Evolutionary conservation across 176 grass and related monocot species (phyloP).

Genomic region (Triticum dicoccoides): DNA sequence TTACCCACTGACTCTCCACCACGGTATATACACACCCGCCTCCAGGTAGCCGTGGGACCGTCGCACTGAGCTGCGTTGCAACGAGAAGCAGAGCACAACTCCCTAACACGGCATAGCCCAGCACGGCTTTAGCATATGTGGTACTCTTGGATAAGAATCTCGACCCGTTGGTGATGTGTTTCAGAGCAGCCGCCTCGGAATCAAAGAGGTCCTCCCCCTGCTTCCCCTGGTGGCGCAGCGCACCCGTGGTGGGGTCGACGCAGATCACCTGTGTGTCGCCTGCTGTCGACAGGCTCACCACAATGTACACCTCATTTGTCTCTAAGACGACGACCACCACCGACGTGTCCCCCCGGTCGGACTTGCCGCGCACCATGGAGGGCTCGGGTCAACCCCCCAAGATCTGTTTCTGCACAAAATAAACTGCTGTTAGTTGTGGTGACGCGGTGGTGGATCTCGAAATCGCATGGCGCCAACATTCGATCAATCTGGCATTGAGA

Average conservation of each 20-base stretch:
- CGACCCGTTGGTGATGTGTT: slow-evolving; percentile 75
- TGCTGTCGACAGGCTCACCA: slow-evolving; percentile 63
- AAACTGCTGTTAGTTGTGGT: background rate
- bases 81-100: slow-evolving; percentile 76
- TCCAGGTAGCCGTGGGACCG: slow-evolving; percentile 66
- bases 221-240: slow-evolving; percentile 58
- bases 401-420: background rate
- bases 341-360: slow-evolving; percentile 47
- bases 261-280: slow-evolving; percentile 73
- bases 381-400: background rate
- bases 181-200: slow-evolving; percentile 69
- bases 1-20: slow-evolving; percentile 84
- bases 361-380: slow-evolving; percentile 13
- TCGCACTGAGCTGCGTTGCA: slow-evolving; percentile 61
- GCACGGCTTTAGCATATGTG: slow-evolving; percentile 55
- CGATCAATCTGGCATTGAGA: background rate
- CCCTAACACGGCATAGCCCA: slow-evolving; percentile 75
- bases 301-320: slow-evolving; percentile 73
- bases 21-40: slow-evolving; percentile 79
- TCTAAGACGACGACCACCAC: slow-evolving; percentile 60
- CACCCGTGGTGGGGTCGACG: slow-evolving; percentile 80
- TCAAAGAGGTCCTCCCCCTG: slow-evolving; percentile 68
- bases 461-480: background rate
- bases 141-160: slow-evolving; percentile 69
- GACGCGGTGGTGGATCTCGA: background rate